A percentile compares a stretch with the other conserved stretches of the same genome.
These are phyloP conservation scores for Pseudotulostoma volvatum DNA, from an alignment of 495 filamentous ascomycete genomes.

Conservation along the genomic window DNA sequence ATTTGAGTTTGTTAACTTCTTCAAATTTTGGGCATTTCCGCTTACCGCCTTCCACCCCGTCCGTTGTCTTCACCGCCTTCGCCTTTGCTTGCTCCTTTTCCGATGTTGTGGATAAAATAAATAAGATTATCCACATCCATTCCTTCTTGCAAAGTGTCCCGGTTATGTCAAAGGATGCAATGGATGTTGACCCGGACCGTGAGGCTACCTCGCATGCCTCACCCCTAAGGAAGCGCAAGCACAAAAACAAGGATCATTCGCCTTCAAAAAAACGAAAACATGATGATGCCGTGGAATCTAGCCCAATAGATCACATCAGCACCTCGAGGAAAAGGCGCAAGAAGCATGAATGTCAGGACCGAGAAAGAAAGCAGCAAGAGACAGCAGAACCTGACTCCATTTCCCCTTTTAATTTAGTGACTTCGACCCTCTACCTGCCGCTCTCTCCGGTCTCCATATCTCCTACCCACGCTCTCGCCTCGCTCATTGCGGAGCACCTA, in stretches of 20 bases:
- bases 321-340: too few relatives aligned
- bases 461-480: constrained; percentile 43
- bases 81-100: too few relatives aligned
- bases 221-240: constrained; percentile 40
- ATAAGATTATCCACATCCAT: too few relatives aligned
- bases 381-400: constrained; percentile 9
- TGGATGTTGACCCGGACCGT: constrained; percentile 24
- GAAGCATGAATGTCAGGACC: too few relatives aligned
- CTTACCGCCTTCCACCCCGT: too few relatives aligned
- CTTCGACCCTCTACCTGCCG: constrained; percentile 52
- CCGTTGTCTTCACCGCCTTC: too few relatives aligned
- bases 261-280: constrained; percentile 37
- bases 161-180: too few relatives aligned
- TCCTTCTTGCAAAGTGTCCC: too few relatives aligned
- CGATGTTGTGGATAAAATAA: too few relatives aligned
- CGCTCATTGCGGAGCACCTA: constrained; percentile 55
- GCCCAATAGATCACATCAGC: constrained; percentile 4
- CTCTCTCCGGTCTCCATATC: constrained; percentile 52
- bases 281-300: constrained; percentile 2
- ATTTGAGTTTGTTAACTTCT: too few relatives aligned
- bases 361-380: constrained; percentile 6
- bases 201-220: constrained; percentile 9
- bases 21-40: too few relatives aligned
- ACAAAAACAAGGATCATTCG: constrained; percentile 30
- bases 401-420: constrained; percentile 45